A percentile compares a stretch with the other conserved stretches of the same genome.
phyloP scores from a whole-genome alignment of 805 yeast species.

The Lachancea waltii region DNA sequence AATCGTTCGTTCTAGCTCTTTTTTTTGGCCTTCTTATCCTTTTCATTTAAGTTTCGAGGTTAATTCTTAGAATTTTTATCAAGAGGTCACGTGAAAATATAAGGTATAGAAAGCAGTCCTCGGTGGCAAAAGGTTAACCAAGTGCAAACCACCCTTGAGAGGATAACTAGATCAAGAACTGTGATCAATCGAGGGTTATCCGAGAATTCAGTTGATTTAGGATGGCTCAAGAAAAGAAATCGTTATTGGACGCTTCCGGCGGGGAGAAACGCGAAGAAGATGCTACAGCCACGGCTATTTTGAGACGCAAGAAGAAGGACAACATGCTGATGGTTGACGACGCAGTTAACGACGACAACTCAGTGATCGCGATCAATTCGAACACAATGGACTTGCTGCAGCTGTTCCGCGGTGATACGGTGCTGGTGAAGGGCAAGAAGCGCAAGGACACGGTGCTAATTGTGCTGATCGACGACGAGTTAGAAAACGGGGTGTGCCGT shows the following conservation, averaged over 20 bases:
- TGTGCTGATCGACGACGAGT: constrained; percentile 92
- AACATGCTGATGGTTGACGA: constrained; percentile 93
- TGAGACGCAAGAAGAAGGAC: constrained; percentile 96
- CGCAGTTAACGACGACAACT: constrained; percentile 94
- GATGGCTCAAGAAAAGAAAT: constrained; percentile 37
- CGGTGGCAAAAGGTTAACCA: constrained; percentile 9
- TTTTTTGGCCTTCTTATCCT: too few relatives aligned
- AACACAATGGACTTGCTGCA: constrained; percentile 92
- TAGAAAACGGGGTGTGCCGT: constrained; percentile 92
- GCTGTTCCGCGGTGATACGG: constrained; percentile 96
- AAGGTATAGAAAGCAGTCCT: background rate
- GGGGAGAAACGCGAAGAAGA: constrained; percentile 50
- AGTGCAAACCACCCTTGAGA: background rate
- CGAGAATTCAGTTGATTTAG: constrained; percentile 5
- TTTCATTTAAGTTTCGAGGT: too few relatives aligned
- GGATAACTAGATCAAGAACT: background rate
- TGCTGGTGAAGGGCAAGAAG: constrained; percentile 94
- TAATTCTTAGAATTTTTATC: too few relatives aligned
- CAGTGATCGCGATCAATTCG: constrained; percentile 91
- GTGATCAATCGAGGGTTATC: background rate
- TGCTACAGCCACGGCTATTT: constrained; percentile 92
- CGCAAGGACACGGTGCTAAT: constrained; percentile 95
- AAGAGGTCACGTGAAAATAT: background rate
- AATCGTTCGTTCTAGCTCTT: too few relatives aligned
- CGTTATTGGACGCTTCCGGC: constrained; percentile 62